Conservation (phyloP, 2,329 filamentous ascomycete genomes). For the Penicillium corylophilum region DNA sequence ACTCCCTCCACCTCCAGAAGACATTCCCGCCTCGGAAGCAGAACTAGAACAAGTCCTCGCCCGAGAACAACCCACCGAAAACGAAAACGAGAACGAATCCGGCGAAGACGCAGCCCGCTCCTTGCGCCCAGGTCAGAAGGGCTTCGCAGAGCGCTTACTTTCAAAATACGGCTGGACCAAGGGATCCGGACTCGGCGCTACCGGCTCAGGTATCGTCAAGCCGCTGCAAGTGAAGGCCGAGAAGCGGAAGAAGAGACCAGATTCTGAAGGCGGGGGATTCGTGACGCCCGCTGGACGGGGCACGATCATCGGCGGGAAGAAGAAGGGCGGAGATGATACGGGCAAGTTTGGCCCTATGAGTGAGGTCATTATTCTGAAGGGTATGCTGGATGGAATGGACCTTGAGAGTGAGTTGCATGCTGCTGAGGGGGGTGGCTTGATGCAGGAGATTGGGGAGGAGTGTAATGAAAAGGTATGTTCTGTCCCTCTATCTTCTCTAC, state of each 20-base stretch:
- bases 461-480: conserved; percentile 72
- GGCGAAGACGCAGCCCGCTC: conserved; percentile 52
- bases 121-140: conserved; percentile 72
- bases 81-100: conserved; percentile 36
- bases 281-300: conserved; percentile 67
- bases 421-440: conserved; percentile 60
- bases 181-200: conserved; percentile 81
- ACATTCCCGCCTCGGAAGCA: conserved; percentile 54
- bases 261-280: conserved; percentile 77
- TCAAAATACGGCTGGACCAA: conserved; percentile 91
- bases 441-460: conserved; percentile 94
- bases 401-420: conserved; percentile 72
- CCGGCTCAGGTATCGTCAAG: conserved; percentile 77
- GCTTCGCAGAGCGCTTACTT: conserved; percentile 86
- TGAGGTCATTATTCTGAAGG: conserved; percentile 75
- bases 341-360: conserved; percentile 71
- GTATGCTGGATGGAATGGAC: conserved; percentile 86
- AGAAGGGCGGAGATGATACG: conserved; percentile 49
- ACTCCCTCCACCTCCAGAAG: conserved; percentile 51
- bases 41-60: conserved; percentile 51
- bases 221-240: conserved; percentile 82
- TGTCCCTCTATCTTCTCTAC: too few relatives aligned
- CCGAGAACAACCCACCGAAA: conserved; percentile 33
- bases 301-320: conserved; percentile 76
- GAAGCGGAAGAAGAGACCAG: conserved; percentile 75